Percentiles rank a stretch among this genome's conserved stretches.
phyloP scores from a whole-genome alignment of 2,329 filamentous ascomycete genomes.

The Exserohilum rostratum region DNA sequence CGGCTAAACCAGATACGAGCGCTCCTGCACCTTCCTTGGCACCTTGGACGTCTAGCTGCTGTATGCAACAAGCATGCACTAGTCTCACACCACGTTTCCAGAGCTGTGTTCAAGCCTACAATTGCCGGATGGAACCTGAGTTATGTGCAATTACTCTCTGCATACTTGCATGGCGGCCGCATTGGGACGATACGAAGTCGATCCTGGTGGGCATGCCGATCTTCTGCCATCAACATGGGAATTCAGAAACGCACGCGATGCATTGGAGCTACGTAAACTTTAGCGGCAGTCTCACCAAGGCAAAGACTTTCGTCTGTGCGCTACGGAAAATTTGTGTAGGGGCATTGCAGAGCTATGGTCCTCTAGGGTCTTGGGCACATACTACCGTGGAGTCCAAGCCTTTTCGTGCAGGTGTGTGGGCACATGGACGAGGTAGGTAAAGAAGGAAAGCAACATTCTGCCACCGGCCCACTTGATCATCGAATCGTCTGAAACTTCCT shows the following conservation, averaged over 20 bases:
- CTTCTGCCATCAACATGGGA: conserved; percentile 15
- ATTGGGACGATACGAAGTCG: conserved; percentile 17
- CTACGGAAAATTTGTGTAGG: conserved; percentile 4
- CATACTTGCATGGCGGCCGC: conserved; percentile 6
- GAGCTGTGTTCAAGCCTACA: conserved; percentile 14
- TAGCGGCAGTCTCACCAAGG: conserved; percentile 3
- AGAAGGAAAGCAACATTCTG: conserved; percentile 20
- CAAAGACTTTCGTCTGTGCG: conserved; percentile 3
- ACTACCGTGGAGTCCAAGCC: conserved; percentile 18
- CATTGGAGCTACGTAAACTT: conserved; percentile 15
- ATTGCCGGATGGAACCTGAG: conserved; percentile 12
- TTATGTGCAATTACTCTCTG: conserved; percentile 12
- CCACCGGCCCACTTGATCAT: conserved; percentile 29
- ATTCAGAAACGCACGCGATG: conserved; percentile 11
- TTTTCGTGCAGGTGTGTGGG: conserved; percentile 12
- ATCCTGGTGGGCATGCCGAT: conserved; percentile 11
- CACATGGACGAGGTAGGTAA: conserved; percentile 24
- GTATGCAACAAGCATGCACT: conserved; percentile 15
- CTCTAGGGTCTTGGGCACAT: conserved; percentile 12
- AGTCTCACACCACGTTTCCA: conserved; percentile 14
- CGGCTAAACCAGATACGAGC: conserved; percentile 35
- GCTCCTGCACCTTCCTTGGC: conserved; percentile 25
- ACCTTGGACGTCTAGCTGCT: conserved; percentile 9
- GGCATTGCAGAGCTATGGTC: conserved; percentile 16
- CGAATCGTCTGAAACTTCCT: conserved; percentile 13